Conservation (phyloP, 805 yeast species). For the Sugiyamaella valdiviana region DNA sequence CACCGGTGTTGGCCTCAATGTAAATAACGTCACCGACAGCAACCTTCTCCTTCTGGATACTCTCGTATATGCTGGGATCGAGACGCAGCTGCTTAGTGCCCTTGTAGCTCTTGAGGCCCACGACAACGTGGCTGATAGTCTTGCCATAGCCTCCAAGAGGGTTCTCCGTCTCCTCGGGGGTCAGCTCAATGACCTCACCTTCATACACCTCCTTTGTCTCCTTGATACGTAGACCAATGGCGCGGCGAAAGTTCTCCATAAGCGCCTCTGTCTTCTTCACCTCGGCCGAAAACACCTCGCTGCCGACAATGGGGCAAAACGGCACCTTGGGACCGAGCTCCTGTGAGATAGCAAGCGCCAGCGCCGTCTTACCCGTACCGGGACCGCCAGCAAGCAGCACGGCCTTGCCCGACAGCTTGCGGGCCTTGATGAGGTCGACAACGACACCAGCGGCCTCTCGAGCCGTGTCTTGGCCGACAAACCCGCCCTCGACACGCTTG, state of each 20-base stretch:
- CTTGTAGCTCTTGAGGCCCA: constrained; percentile 86
- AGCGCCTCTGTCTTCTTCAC: constrained; percentile 93
- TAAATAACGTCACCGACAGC: constrained; percentile 95
- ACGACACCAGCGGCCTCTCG: constrained; percentile 85
- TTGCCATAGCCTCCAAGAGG: constrained; percentile 98
- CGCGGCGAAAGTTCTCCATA: constrained; percentile 94
- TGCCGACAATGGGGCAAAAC: constrained; percentile 93
- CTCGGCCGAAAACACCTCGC: constrained; percentile 91
- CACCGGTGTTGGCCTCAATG: constrained; percentile 95
- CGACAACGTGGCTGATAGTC: constrained; percentile 88
- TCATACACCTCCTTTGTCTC: constrained; percentile 97
- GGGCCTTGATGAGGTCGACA: constrained; percentile 86
- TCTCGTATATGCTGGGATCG: constrained; percentile 89
- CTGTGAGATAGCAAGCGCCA: constrained; percentile 92
- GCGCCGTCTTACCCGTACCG: constrained; percentile 96
- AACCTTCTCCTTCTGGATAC: constrained; percentile 90
- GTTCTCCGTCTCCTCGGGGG: constrained; percentile 94
- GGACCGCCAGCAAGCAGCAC: constrained; percentile 94
- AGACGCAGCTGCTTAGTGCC: constrained; percentile 84
- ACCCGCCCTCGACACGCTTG: constrained; percentile 79
- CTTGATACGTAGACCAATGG: constrained; percentile 91
- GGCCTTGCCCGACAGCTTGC: constrained; percentile 94
- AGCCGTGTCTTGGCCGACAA: constrained; percentile 69
- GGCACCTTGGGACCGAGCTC: constrained; percentile 97
- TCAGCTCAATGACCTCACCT: constrained; percentile 94